Percentiles rank a stretch among this genome's conserved stretches.
phyloP scores from a whole-genome alignment of 148 eudicot species.

The Rhododendron simsii region DNA sequence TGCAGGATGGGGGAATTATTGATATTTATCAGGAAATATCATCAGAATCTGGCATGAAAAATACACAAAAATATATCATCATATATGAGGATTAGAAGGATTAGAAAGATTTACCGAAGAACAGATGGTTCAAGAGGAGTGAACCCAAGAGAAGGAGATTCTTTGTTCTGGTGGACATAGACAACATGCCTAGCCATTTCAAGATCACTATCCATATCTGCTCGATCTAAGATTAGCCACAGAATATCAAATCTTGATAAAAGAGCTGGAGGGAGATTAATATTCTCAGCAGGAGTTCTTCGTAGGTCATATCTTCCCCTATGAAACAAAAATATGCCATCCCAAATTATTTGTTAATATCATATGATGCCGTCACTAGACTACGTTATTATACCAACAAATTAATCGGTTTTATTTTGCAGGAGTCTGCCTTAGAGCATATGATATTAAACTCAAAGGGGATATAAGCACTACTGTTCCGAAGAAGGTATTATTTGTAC shows the following conservation, averaged over 20 bases:
- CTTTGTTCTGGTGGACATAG: constrained; percentile 88
- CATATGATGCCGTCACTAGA: not conserved
- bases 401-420: not conserved
- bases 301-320: constrained; percentile 99
- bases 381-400: not conserved
- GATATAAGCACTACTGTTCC: not conserved
- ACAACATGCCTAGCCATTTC: constrained; percentile 98
- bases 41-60: not conserved
- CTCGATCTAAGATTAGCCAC: constrained; percentile 93
- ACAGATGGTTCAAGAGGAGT: constrained; percentile 88
- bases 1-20: not conserved
- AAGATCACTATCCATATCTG: constrained; percentile 98
- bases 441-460: not conserved
- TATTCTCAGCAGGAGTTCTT: constrained; percentile 98
- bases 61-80: not conserved
- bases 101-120: constrained; percentile 51
- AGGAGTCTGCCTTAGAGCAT: not conserved
- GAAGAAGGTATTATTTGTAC: constrained; percentile 27
- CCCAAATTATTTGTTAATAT: not conserved
- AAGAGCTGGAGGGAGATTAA: constrained; percentile 98
- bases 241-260: constrained; percentile 96
- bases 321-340: constrained; percentile 21
- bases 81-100: not conserved
- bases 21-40: not conserved
- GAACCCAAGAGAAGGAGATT: constrained; percentile 96